Conservation (phyloP, 345 rosid species). For the Gossypium stocksii region DNA sequence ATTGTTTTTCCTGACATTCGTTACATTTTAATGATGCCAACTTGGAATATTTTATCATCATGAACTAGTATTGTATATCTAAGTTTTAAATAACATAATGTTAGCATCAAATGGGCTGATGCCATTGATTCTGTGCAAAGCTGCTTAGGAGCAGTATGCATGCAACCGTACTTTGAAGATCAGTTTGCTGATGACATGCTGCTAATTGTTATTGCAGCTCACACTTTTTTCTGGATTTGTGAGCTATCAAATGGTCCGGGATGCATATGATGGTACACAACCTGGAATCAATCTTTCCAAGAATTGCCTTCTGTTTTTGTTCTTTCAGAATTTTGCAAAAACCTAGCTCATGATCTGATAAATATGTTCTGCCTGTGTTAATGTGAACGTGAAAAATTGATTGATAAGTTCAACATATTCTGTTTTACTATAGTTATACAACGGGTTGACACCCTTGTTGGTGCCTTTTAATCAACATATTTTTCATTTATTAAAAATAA, state of each 20-base stretch:
- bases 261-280: conserved; percentile 80
- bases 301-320: not conserved
- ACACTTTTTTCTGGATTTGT: conserved; percentile 98
- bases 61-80: not conserved
- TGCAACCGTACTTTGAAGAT: not conserved
- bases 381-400: conserved; percentile 3
- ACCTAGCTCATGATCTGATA: not conserved
- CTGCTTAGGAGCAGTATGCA: not conserved
- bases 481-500: conserved; percentile 2
- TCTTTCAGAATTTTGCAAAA: not conserved
- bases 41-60: not conserved
- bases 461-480: not conserved
- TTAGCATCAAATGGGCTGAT: not conserved
- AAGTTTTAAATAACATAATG: not conserved
- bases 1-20: not conserved
- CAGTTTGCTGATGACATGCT: conserved; percentile 21
- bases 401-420: not conserved
- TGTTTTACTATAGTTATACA: not conserved
- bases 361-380: not conserved
- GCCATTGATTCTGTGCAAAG: not conserved
- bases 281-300: conserved; percentile 11
- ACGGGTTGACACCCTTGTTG: not conserved
- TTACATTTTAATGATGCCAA: not conserved
- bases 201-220: conserved; percentile 56
- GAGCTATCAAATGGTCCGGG: conserved; percentile 97